Conservation (phyloP, 148 eudicot genomes). For the Amaranthus palmeri region DNA sequence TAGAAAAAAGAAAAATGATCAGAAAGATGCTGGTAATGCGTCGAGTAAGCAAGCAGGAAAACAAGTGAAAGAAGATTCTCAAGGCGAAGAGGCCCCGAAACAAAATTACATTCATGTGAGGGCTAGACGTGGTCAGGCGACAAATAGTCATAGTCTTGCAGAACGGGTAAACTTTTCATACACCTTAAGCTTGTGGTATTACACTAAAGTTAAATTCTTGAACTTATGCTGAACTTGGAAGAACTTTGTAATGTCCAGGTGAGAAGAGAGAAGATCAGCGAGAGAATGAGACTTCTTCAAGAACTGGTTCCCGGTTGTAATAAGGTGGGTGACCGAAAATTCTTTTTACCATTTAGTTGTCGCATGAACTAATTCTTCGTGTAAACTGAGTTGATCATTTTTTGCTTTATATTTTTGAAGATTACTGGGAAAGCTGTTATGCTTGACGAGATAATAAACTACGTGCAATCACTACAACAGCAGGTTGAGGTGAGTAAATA, state of each 20-base stretch:
- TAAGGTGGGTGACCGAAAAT: constrained; percentile 45
- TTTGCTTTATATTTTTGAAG: constrained; percentile 30
- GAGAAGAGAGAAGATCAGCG: constrained; percentile 91
- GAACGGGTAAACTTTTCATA: constrained; percentile 63
- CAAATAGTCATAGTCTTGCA: constrained; percentile 96
- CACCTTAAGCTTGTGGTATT: constrained; percentile 4
- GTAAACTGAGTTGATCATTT: neutral
- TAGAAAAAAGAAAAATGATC: constrained; percentile 49
- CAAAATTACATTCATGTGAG: constrained; percentile 86
- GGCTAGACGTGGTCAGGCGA: constrained; percentile 94
- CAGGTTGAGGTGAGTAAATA: constrained; percentile 82
- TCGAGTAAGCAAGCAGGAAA: constrained; percentile 53
- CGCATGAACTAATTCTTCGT: neutral
- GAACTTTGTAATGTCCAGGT: constrained; percentile 38
- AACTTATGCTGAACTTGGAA: constrained; percentile 17
- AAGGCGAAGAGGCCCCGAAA: constrained; percentile 51
- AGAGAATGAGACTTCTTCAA: constrained; percentile 95
- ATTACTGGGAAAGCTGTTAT: constrained; percentile 96
- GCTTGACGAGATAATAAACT: constrained; percentile 97
- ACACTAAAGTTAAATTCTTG: neutral
- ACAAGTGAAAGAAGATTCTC: constrained; percentile 54
- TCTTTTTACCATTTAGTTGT: constrained; percentile 1
- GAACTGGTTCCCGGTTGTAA: constrained; percentile 97
- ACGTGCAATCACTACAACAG: constrained; percentile 90
- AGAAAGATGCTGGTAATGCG: constrained; percentile 28